Conservation (phyloP, 345 rosid genomes). For the Salix purpurea region DNA sequence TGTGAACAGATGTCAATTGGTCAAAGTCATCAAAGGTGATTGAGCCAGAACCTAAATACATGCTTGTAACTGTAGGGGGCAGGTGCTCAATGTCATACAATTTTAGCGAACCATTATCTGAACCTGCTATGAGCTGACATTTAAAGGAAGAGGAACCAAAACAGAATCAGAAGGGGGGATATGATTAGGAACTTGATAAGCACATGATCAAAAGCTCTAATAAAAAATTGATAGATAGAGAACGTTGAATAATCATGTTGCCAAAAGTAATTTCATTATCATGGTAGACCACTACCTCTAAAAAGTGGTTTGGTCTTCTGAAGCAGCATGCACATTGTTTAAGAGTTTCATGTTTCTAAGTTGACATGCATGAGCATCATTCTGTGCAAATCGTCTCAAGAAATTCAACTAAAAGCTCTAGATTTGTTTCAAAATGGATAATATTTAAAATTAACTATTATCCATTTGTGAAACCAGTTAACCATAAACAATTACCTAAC, state of each 20-base stretch:
- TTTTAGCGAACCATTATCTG: constrained; percentile 86
- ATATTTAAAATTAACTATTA: not conserved
- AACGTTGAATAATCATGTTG: not conserved
- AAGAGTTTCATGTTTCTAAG: not conserved
- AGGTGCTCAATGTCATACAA: constrained; percentile 60
- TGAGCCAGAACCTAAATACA: constrained; percentile 31
- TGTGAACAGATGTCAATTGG: constrained; percentile 86
- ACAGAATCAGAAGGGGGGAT: not conserved
- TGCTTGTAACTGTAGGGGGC: constrained; percentile 33
- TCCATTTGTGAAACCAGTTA: not conserved
- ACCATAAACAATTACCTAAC: not conserved
- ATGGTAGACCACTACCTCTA: not conserved
- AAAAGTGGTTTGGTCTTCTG: not conserved
- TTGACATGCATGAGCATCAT: not conserved
- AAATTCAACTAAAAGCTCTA: not conserved
- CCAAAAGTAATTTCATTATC: not conserved
- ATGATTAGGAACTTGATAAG: not conserved
- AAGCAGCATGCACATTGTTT: not conserved
- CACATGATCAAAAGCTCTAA: not conserved
- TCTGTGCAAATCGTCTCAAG: not conserved
- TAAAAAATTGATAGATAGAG: not conserved
- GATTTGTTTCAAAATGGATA: not conserved
- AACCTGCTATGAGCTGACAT: constrained; percentile 87
- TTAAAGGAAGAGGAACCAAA: not conserved
- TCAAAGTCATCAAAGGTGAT: constrained; percentile 83